A percentile compares a stretch with the other conserved stretches of the same genome.
Evolutionary conservation across 2,329 filamentous ascomycete genomes (phyloP).

Genomic region (Fusarium drepaniforme): DNA sequence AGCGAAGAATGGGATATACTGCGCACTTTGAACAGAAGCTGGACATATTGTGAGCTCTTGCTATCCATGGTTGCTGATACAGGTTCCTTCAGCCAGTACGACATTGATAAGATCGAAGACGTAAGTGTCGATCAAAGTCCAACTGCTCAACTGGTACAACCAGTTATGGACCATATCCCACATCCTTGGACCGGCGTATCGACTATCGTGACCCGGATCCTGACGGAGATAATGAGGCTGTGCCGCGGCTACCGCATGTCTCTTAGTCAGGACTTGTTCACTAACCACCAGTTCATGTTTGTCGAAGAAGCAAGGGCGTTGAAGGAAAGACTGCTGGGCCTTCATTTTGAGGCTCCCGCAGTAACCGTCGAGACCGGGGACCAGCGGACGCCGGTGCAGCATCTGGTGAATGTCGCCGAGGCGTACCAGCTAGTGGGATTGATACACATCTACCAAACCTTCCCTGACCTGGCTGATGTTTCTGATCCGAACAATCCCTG

Average conservation of each 20-base stretch:
- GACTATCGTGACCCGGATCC: conserved; percentile 46
- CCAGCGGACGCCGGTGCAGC: conserved; percentile 37
- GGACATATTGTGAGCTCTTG: conserved; percentile 56
- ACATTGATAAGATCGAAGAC: conserved; percentile 18
- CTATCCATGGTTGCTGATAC: conserved; percentile 53
- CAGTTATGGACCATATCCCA: conserved; percentile 35
- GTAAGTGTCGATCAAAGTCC: conserved; percentile 23
- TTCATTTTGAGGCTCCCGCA: conserved; percentile 40
- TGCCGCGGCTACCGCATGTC: conserved; percentile 50
- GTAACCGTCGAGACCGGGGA: conserved; percentile 45
- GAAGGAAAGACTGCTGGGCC: conserved; percentile 48
- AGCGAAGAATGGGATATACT: conserved; percentile 45
- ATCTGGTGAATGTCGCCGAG: conserved; percentile 52
- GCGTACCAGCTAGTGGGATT: conserved; percentile 52
- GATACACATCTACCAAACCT: conserved; percentile 55
- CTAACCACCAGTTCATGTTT: conserved; percentile 36
- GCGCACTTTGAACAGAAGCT: conserved; percentile 53
- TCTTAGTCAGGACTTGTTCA: conserved; percentile 29
- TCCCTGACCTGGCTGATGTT: conserved; percentile 47
- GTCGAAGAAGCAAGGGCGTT: conserved; percentile 48
- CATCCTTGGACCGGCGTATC: conserved; percentile 57
- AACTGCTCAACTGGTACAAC: conserved; percentile 16
- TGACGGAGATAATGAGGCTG: conserved; percentile 50
- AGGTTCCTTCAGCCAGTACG: conserved; percentile 21
- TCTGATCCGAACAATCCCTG: neutral